phyloP scores from a whole-genome alignment of 1,284 basidiomycete species.

The Leccinum pachyderme region DNA sequence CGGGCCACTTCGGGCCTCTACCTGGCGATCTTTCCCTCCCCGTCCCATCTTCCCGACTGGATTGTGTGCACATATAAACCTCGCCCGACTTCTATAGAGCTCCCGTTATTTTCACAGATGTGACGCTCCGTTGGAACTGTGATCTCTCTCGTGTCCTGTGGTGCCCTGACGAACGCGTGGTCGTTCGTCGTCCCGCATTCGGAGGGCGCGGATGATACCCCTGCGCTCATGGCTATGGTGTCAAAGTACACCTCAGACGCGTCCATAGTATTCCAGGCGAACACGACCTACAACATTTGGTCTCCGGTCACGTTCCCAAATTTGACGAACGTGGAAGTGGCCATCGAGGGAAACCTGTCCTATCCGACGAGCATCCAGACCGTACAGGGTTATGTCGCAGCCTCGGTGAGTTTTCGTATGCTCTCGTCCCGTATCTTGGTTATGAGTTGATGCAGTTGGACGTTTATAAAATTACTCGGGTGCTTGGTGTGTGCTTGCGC shows the following conservation, averaged over 20 bases:
- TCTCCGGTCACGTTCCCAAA: slow-evolving; percentile 55
- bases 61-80: neutral
- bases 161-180: slow-evolving; percentile 35
- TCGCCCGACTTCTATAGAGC: neutral
- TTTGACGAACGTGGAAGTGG: slow-evolving; percentile 55
- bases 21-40: neutral
- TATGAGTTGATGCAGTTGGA: neutral
- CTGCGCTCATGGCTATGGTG: slow-evolving; percentile 43
- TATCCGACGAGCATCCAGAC: slow-evolving; percentile 53
- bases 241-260: slow-evolving; percentile 42
- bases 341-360: slow-evolving; percentile 57
- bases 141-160: neutral
- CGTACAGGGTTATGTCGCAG: slow-evolving; percentile 38
- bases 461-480: slow-evolving; percentile 44
- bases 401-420: slow-evolving; percentile 1
- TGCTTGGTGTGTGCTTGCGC: slow-evolving; percentile 25
- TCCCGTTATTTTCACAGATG: neutral
- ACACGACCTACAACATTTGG: slow-evolving; percentile 57
- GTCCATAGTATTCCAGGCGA: slow-evolving; percentile 56
- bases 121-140: neutral
- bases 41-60: neutral
- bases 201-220: slow-evolving; percentile 50
- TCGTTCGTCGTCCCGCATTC: slow-evolving; percentile 50
- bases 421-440: too few relatives aligned
- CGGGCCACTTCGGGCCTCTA: neutral